phyloP scores from a whole-genome alignment of 2,329 filamentous ascomycete species.

The Stachybotrys chartarum region DNA sequence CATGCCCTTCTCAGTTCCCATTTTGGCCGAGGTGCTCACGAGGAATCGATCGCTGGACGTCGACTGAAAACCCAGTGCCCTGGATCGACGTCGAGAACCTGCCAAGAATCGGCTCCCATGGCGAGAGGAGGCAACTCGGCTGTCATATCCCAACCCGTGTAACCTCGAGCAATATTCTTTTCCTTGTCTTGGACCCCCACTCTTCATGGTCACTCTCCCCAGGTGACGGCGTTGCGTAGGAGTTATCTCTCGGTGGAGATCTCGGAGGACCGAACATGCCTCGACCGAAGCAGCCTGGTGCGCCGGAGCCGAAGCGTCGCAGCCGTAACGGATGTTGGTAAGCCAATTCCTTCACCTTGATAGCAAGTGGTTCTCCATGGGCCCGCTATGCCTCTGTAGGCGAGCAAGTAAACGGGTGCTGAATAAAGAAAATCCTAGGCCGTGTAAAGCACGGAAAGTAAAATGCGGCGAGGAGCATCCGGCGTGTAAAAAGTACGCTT shows the following conservation, averaged over 20 bases:
- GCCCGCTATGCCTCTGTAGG: background rate
- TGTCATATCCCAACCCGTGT: background rate
- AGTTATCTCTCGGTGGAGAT: background rate
- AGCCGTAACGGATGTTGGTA: conserved; percentile 40
- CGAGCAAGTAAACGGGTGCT: background rate
- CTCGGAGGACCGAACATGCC: conserved; percentile 22
- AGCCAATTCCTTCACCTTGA: conserved; percentile 9
- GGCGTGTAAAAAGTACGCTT: conserved; percentile 50
- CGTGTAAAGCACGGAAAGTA: conserved; percentile 64
- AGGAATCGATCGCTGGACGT: background rate
- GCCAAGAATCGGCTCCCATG: background rate
- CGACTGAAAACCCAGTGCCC: background rate
- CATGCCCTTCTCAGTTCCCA: background rate
- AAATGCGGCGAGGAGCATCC: conserved; percentile 79
- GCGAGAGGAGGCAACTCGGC: background rate
- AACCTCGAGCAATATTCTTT: background rate
- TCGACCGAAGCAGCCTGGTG: conserved; percentile 33
- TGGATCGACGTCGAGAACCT: background rate
- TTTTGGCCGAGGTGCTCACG: background rate
- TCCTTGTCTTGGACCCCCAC: background rate
- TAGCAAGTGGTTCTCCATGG: background rate
- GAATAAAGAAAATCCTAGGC: conserved; percentile 39
- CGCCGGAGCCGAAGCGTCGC: conserved; percentile 35
- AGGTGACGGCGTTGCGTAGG: background rate
- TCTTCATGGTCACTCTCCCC: background rate